Evolutionary conservation across 2,329 filamentous ascomycete species (phyloP).

Genomic region (Volutella citrinella): DNA sequence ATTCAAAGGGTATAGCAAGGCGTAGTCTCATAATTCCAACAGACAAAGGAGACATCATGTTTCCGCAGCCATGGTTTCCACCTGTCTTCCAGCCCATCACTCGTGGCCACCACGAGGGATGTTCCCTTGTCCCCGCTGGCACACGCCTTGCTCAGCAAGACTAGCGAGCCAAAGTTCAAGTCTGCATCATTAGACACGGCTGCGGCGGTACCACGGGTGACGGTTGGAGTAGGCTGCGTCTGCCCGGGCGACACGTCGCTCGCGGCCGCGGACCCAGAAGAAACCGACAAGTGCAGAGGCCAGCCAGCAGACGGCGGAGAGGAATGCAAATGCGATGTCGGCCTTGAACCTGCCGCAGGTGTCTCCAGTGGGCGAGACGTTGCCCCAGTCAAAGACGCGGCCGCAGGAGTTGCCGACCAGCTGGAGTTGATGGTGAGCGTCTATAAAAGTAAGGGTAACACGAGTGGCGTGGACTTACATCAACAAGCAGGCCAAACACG

Average conservation of each 20-base stretch:
- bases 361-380: slow-evolving; percentile 45
- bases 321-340: slow-evolving; percentile 67
- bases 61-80: slow-evolving; percentile 13
- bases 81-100: background rate
- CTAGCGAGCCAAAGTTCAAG: too few species aligned
- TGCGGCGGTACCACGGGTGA: slow-evolving; percentile 42
- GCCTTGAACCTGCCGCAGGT: slow-evolving; percentile 69
- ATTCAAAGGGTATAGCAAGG: too few species aligned
- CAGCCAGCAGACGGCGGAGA: slow-evolving; percentile 70
- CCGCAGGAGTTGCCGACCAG: slow-evolving; percentile 49
- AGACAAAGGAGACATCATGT: slow-evolving; percentile 15
- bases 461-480: too few species aligned
- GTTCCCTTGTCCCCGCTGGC: too few species aligned
- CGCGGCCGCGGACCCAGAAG: slow-evolving; percentile 48
- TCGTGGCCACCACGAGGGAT: too few species aligned
- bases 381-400: slow-evolving; percentile 57
- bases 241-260: slow-evolving; percentile 31
- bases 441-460: slow-evolving; percentile 11
- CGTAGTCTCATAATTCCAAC: background rate
- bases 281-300: slow-evolving; percentile 57
- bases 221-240: slow-evolving; percentile 25
- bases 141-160: too few species aligned
- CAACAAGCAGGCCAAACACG: slow-evolving; percentile 63
- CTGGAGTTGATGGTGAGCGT: background rate
- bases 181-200: slow-evolving; percentile 37